Evolutionary conservation across 2,329 filamentous ascomycete genomes (phyloP).

Genomic region (Sporothrix brasiliensis): DNA sequence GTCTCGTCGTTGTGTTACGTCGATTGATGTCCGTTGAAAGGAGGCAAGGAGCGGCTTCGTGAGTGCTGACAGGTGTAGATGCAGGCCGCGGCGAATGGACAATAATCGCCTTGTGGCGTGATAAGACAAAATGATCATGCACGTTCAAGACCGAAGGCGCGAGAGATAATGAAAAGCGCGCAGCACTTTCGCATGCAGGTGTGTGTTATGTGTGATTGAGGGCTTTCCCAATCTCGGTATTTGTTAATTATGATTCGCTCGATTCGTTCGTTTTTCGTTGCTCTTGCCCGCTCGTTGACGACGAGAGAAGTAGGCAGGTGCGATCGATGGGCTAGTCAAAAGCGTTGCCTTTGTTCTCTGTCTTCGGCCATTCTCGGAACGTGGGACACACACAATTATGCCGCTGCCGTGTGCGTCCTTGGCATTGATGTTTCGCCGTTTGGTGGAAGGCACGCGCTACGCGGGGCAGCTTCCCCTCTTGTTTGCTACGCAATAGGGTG

Average conservation of each 20-base stretch:
- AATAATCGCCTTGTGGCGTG: constrained; percentile 16
- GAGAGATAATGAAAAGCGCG: constrained; percentile 6
- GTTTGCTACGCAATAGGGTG: constrained; percentile 17
- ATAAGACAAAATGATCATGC: constrained; percentile 20
- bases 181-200: not conserved
- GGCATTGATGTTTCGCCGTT: not conserved
- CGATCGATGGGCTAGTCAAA: constrained; percentile 1
- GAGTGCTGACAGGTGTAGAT: not conserved
- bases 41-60: not conserved
- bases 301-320: not conserved
- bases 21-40: not conserved
- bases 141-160: constrained; percentile 6
- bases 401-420: not conserved
- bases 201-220: not conserved
- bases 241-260: not conserved
- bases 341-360: not conserved
- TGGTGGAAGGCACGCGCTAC: too few relatives aligned
- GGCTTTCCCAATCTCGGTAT: not conserved
- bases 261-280: not conserved
- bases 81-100: not conserved
- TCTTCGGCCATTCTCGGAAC: constrained; percentile 30
- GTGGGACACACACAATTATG: not conserved
- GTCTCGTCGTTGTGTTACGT: not conserved
- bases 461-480: constrained; percentile 2
- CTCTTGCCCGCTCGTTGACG: constrained; percentile 5